Evolutionary conservation across 306 rosid species (phyloP).

Genomic region (Acacia confusa): DNA sequence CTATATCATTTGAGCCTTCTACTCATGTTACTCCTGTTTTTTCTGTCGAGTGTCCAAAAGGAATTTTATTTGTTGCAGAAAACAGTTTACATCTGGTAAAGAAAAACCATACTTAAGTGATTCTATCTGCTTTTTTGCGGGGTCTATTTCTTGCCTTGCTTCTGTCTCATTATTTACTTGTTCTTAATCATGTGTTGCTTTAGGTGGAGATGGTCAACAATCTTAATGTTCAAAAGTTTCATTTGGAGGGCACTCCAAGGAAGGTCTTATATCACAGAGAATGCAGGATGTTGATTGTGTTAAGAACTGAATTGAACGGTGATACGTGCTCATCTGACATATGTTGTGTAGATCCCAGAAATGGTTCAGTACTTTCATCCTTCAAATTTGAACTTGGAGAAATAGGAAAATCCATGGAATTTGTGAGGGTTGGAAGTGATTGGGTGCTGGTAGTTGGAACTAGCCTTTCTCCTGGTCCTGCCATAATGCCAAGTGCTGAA

Average conservation of each 20-base stretch:
- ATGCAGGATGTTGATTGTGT: slow-evolving; percentile 79
- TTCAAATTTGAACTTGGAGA: slow-evolving; percentile 81
- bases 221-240: slow-evolving; percentile 89
- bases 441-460: slow-evolving; percentile 68
- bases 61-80: slow-evolving; percentile 87
- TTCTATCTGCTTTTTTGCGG: background rate
- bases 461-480: slow-evolving; percentile 3
- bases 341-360: slow-evolving; percentile 83
- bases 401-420: slow-evolving; percentile 86
- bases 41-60: slow-evolving; percentile 86
- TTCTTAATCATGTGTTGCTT: slow-evolving; percentile 36
- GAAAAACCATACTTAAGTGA: slow-evolving; percentile 19
- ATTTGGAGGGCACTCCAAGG: slow-evolving; percentile 88
- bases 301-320: slow-evolving; percentile 78
- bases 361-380: slow-evolving; percentile 70
- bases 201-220: slow-evolving; percentile 95
- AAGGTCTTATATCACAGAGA: slow-evolving; percentile 85
- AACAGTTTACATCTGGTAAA: slow-evolving; percentile 89
- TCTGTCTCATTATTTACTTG: slow-evolving; percentile 24
- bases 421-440: slow-evolving; percentile 74
- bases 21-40: slow-evolving; percentile 90
- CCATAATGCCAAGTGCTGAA: slow-evolving; percentile 5
- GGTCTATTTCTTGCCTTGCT: slow-evolving; percentile 23
- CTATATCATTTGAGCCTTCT: slow-evolving; percentile 85
- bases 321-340: slow-evolving; percentile 74